phyloP scores from a whole-genome alignment of 2,329 filamentous ascomycete genomes.

The Pezicula neosporulosa region DNA sequence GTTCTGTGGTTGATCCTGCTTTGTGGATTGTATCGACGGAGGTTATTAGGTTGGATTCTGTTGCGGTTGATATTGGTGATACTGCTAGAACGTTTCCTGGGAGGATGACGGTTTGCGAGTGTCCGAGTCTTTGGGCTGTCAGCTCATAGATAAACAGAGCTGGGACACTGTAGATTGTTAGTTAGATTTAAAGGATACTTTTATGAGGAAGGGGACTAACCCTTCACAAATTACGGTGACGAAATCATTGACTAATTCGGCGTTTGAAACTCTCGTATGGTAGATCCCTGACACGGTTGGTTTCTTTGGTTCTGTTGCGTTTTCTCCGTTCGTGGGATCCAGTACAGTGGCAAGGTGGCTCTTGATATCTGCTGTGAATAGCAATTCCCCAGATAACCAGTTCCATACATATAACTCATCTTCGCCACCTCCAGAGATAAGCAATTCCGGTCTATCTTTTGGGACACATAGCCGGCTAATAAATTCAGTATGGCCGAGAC shows the following conservation, averaged over 20 bases:
- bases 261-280: conserved; percentile 22
- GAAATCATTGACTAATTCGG: conserved; percentile 32
- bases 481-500: conserved; percentile 84
- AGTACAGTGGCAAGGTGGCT: conserved; percentile 41
- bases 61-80: conserved; percentile 7
- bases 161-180: conserved; percentile 39
- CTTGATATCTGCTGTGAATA: conserved; percentile 52
- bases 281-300: conserved; percentile 32
- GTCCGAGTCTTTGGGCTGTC: conserved; percentile 42
- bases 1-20: conserved; percentile 42
- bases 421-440: conserved; percentile 88
- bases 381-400: conserved; percentile 53
- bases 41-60: conserved; percentile 35
- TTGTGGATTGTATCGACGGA: conserved; percentile 52
- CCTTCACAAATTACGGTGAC: conserved; percentile 55
- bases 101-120: conserved; percentile 49
- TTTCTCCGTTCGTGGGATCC: conserved; percentile 8
- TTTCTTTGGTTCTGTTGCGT: conserved; percentile 20
- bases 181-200: too few relatives aligned
- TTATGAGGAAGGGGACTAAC: too few relatives aligned
- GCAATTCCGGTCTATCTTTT: conserved; percentile 47
- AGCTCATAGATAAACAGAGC: conserved; percentile 66
- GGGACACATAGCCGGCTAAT: conserved; percentile 73
- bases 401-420: conserved; percentile 76
- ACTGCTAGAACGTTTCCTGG: conserved; percentile 54